These are phyloP conservation scores for Alopecurus myosuroides DNA, from an alignment of 176 grass and related monocot genomes.

Conservation along the genomic window DNA sequence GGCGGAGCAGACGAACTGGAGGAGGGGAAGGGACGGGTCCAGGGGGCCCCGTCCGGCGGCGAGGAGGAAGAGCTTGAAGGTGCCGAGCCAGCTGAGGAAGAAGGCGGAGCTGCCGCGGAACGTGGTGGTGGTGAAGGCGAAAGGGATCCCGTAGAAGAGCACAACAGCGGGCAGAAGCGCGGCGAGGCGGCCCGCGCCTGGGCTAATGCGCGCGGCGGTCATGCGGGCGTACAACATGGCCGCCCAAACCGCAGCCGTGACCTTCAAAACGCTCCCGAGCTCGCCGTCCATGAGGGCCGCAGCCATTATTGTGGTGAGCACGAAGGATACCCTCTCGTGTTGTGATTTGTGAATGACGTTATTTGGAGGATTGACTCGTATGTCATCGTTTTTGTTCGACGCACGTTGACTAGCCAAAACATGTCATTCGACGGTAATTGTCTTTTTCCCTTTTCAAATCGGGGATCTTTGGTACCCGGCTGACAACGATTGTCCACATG, in stretches of 20 bases:
- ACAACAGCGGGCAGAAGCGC: background rate
- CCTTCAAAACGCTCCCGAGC: background rate
- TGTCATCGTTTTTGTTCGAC: background rate
- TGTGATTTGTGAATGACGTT: background rate
- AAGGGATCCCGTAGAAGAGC: background rate
- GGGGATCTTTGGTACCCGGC: no score
- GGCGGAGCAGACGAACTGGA: background rate
- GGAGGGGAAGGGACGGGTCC: background rate
- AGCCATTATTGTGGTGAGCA: background rate
- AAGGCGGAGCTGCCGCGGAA: background rate
- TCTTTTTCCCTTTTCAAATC: background rate
- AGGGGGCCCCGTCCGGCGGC: background rate
- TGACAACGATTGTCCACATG: background rate
- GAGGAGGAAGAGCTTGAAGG: background rate
- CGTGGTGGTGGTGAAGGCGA: background rate
- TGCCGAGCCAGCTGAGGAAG: background rate
- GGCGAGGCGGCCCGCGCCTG: background rate
- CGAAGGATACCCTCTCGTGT: background rate
- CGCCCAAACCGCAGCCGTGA: background rate
- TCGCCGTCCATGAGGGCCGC: background rate
- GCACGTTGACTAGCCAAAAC: background rate
- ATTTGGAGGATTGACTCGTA: background rate
- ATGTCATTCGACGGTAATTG: background rate
- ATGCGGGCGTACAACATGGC: background rate
- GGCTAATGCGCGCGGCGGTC: background rate